These are phyloP conservation scores for Silene conica DNA, from an alignment of 148 eudicot genomes.

Conservation along the genomic window DNA sequence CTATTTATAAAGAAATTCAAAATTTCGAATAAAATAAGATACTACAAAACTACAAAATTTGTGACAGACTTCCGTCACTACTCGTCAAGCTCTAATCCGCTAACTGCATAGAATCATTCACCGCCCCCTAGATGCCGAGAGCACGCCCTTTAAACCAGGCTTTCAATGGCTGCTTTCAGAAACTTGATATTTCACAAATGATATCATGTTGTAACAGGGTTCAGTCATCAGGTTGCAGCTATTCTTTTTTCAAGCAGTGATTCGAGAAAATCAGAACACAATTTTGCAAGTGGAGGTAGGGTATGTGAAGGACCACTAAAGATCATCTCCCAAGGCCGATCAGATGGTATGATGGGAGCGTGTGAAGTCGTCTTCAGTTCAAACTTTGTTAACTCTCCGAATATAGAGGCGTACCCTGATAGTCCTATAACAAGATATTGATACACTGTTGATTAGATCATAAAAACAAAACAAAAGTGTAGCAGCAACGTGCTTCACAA, in stretches of 20 bases:
- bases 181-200: not conserved
- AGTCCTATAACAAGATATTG: constrained; percentile 35
- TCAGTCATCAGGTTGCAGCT: constrained; percentile 15
- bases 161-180: not conserved
- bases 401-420: constrained; percentile 63
- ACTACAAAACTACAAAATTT: too few species aligned
- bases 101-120: too few species aligned
- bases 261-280: constrained; percentile 68
- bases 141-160: not conserved
- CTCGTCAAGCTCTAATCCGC: too few species aligned
- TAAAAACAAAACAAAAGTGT: too few species aligned
- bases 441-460: not conserved
- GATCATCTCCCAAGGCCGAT: constrained; percentile 68
- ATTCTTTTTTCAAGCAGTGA: constrained; percentile 75
- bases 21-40: too few species aligned
- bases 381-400: constrained; percentile 72
- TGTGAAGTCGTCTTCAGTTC: constrained; percentile 29
- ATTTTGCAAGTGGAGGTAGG: constrained; percentile 76
- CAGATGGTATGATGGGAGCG: constrained; percentile 41
- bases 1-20: too few species aligned
- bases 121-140: not conserved
- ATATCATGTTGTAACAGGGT: not conserved
- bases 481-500: too few species aligned
- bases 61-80: too few species aligned
- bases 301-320: constrained; percentile 72